phyloP scores from a whole-genome alignment of 345 rosid genomes.

The Euphorbia lathyris region DNA sequence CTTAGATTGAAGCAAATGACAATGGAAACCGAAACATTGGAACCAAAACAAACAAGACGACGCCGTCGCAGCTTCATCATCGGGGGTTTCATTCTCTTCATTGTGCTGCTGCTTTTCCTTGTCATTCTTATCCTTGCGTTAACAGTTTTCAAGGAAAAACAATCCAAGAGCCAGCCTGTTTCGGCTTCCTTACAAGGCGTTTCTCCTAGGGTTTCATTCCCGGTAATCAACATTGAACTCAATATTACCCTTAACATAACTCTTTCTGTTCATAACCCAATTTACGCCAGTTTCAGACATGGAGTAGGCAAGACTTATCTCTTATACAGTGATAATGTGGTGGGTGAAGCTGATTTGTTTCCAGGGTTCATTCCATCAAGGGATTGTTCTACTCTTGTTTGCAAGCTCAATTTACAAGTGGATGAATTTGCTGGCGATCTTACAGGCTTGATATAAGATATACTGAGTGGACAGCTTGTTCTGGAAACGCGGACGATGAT shows the following conservation, averaged over 20 bases:
- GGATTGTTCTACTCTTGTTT: slow-evolving; percentile 27
- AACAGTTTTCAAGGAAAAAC: slow-evolving; percentile 43
- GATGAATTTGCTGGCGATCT: slow-evolving; percentile 31
- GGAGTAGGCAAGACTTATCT: slow-evolving; percentile 38
- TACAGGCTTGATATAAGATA: slow-evolving; percentile 32
- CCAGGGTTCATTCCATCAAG: slow-evolving; percentile 42
- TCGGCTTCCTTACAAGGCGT: slow-evolving; percentile 45
- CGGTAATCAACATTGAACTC: slow-evolving; percentile 33
- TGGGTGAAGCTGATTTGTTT: slow-evolving; percentile 43
- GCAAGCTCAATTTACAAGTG: slow-evolving; percentile 41
- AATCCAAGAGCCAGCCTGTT: slow-evolving; percentile 35
- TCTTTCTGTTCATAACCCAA: slow-evolving; percentile 38
- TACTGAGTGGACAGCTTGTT: slow-evolving; percentile 32
- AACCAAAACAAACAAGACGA: too few species aligned
- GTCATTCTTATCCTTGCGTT: slow-evolving; percentile 36
- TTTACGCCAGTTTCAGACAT: slow-evolving; percentile 44
- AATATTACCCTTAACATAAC: slow-evolving; percentile 45
- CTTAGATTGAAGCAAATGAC: too few species aligned
- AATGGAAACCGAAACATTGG: too few species aligned
- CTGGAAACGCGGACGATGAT: slow-evolving; percentile 39
- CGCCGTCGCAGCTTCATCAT: too few species aligned
- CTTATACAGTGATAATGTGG: slow-evolving; percentile 26
- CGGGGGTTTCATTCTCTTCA: too few species aligned
- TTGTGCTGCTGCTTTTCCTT: slow-evolving; percentile 25
- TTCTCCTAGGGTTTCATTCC: slow-evolving; percentile 33